A percentile compares a stretch with the other conserved stretches of the same genome.
Evolutionary conservation across 495 filamentous ascomycete genomes (phyloP).

Genomic region (Tuber aestivum): DNA sequence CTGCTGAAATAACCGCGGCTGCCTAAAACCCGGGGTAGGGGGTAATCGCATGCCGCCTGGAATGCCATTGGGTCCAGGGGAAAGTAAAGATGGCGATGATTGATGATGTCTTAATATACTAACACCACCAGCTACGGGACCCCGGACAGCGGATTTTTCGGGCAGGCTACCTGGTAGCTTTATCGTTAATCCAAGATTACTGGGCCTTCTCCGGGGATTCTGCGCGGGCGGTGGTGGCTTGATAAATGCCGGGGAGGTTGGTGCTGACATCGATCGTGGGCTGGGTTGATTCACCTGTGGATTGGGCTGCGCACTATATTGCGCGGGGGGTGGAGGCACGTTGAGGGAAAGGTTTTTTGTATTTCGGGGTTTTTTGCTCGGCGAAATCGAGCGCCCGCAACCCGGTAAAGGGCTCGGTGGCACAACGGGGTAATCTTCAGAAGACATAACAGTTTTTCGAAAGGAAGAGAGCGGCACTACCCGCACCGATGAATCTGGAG

Average conservation of each 20-base stretch:
- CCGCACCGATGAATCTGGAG: slow-evolving; percentile 76
- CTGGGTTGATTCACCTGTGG: slow-evolving; percentile 20
- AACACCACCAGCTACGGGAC: slow-evolving; percentile 31
- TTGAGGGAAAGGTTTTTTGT: slow-evolving; percentile 90
- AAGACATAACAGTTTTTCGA: slow-evolving; percentile 45
- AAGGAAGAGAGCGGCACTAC: slow-evolving; percentile 56
- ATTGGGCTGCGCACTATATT: slow-evolving; percentile 42
- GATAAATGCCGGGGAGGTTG: slow-evolving; percentile 74
- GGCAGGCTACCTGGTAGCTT: slow-evolving; percentile 54
- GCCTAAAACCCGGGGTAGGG: slow-evolving; percentile 43
- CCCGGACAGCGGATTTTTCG: slow-evolving; percentile 42
- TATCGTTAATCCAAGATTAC: slow-evolving; percentile 66
- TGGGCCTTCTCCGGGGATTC: slow-evolving; percentile 65
- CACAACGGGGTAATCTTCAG: slow-evolving; percentile 43
- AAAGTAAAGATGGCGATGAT: slow-evolving; percentile 61
- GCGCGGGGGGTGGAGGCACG: slow-evolving; percentile 52
- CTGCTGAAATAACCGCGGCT: slow-evolving; percentile 36
- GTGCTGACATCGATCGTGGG: slow-evolving; percentile 57
- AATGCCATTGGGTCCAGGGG: slow-evolving; percentile 56
- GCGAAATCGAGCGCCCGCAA: slow-evolving; percentile 54
- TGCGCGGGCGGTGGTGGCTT: slow-evolving; percentile 63
- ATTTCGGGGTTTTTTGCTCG: slow-evolving; percentile 72
- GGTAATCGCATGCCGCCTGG: slow-evolving; percentile 61
- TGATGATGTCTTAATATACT: slow-evolving; percentile 59
- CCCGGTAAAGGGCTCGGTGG: slow-evolving; percentile 37